phyloP scores from a whole-genome alignment of 1,284 basidiomycete genomes.

The Marasmius tenuissimus region DNA sequence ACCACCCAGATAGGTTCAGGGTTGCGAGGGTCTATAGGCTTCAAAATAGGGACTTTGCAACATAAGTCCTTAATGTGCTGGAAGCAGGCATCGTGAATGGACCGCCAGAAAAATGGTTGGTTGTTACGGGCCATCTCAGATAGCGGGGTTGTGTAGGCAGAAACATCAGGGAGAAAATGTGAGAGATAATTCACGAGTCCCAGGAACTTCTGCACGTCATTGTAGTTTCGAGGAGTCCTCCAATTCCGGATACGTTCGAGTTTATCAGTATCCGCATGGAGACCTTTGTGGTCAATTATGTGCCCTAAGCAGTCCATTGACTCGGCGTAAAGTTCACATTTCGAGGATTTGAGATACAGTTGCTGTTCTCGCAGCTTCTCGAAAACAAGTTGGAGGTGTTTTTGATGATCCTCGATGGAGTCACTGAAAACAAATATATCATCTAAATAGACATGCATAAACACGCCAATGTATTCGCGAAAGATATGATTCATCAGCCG shows the following conservation, averaged over 20 bases:
- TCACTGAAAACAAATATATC: slow-evolving; percentile 38
- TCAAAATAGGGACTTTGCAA: slow-evolving; percentile 9
- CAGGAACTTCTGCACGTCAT: slow-evolving; percentile 39
- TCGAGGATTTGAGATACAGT: slow-evolving; percentile 19
- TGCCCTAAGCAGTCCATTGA: slow-evolving; percentile 16
- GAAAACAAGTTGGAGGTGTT: slow-evolving; percentile 16
- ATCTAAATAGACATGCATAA: slow-evolving; percentile 34
- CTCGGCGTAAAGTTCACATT: slow-evolving; percentile 19
- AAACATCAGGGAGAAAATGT: slow-evolving; percentile 36
- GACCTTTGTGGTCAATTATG: slow-evolving; percentile 19
- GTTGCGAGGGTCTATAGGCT: slow-evolving; percentile 2
- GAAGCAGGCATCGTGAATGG: slow-evolving; percentile 11
- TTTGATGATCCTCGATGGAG: slow-evolving; percentile 26
- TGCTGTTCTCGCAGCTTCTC: slow-evolving; percentile 16
- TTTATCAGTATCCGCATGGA: slow-evolving; percentile 21
- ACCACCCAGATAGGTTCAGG: slow-evolving; percentile 21
- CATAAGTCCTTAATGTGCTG: slow-evolving; percentile 11
- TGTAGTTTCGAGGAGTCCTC: slow-evolving; percentile 27
- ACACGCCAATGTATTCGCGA: slow-evolving; percentile 22
- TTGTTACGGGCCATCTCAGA: slow-evolving; percentile 13
- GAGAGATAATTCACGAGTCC: slow-evolving; percentile 40
- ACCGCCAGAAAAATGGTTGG: slow-evolving; percentile 12
- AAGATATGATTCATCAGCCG: slow-evolving; percentile 24
- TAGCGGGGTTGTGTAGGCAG: slow-evolving; percentile 25
- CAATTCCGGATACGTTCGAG: slow-evolving; percentile 26